A percentile compares a stretch with the other conserved stretches of the same genome.
phyloP scores from a whole-genome alignment of 305 asterid genomes.

The Solanum chacoense region DNA sequence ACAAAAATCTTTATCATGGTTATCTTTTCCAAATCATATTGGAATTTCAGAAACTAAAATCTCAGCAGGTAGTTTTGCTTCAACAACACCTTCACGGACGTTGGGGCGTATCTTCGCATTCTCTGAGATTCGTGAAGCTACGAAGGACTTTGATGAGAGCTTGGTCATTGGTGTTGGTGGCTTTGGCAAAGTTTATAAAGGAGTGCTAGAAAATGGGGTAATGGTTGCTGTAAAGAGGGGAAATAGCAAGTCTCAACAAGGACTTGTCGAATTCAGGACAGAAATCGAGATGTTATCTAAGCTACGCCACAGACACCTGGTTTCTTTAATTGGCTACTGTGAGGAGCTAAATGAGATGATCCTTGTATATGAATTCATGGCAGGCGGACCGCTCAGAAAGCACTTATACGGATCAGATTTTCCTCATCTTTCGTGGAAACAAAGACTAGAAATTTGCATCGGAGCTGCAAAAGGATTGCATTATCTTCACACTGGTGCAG shows the following conservation, averaged over 20 bases:
- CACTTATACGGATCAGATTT: slow-evolving; percentile 44
- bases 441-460: slow-evolving; percentile 49
- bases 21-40: slow-evolving; percentile 7
- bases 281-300: slow-evolving; percentile 52
- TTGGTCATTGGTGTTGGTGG: slow-evolving; percentile 67
- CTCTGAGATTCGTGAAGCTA: slow-evolving; percentile 54
- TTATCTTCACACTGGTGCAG: slow-evolving; percentile 53
- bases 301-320: slow-evolving; percentile 51
- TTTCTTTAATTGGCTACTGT: slow-evolving; percentile 51
- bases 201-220: slow-evolving; percentile 32
- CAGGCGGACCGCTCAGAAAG: slow-evolving; percentile 46
- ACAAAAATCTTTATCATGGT: slow-evolving; percentile 13
- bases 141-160: slow-evolving; percentile 41
- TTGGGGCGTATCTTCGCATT: slow-evolving; percentile 26
- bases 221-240: slow-evolving; percentile 53
- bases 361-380: slow-evolving; percentile 55
- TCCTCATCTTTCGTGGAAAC: slow-evolving; percentile 47
- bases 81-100: slow-evolving; percentile 11
- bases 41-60: slow-evolving; percentile 18
- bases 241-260: slow-evolving; percentile 51
- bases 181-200: slow-evolving; percentile 51
- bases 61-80: slow-evolving; percentile 18
- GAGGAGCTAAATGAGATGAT: slow-evolving; percentile 59
- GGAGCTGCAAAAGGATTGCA: slow-evolving; percentile 63
- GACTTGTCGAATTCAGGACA: slow-evolving; percentile 47